Evolutionary conservation across 257 asterid genomes (phyloP), one percentile per base, ranked within the genome.

Genomic region (Perilla frutescens): DNA sequence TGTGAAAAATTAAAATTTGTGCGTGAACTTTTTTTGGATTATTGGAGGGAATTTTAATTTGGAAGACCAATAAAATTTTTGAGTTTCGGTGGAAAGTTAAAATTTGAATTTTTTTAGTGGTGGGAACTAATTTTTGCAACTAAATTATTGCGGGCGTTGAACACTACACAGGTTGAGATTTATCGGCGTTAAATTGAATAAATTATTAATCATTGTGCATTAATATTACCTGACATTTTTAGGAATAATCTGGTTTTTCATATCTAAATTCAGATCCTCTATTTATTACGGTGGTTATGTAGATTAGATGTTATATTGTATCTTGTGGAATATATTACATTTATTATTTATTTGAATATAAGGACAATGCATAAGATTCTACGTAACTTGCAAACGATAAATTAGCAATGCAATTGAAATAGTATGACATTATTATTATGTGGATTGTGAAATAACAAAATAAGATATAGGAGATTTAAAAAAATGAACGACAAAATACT

Each of bases 21-120:
- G n/a, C 0, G n/a, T 7, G 3, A 47, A 44, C 11, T 10, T 3
- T 32, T 57, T 3, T 31, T 10, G 14, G 4, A 50, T 50, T n/a
- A 5, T 7, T 57, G 45, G 64, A 59, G 64, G 64, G 64, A 59
- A 34, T 59, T 59, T 32, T 59, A 34, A 59, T 12, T 59, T 59
- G 41, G 45, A 20, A 58, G 64, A 14, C 13, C 6, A 1, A 2
- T 8, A 6, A 1, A 1, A 20, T 4, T 54, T 20, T 20, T 20
- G 60, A 7, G 37, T 54, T 20, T 54, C 2, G 36, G 10, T 51
- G 58, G 58, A 20, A 20, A 20, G 59, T 2, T 12, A 6, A 59
- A 11, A 1, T 1, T 59, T 34, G 3, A 34, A 59, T 4, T 57
- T 4, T 32, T 57, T 29, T 2, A 26, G 62, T 26, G 40, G 62